A percentile compares a stretch with the other conserved stretches of the same genome.
Evolutionary conservation across 176 grass and related monocot species (phyloP).

Genomic region (Bolboschoenus planiculmis): DNA sequence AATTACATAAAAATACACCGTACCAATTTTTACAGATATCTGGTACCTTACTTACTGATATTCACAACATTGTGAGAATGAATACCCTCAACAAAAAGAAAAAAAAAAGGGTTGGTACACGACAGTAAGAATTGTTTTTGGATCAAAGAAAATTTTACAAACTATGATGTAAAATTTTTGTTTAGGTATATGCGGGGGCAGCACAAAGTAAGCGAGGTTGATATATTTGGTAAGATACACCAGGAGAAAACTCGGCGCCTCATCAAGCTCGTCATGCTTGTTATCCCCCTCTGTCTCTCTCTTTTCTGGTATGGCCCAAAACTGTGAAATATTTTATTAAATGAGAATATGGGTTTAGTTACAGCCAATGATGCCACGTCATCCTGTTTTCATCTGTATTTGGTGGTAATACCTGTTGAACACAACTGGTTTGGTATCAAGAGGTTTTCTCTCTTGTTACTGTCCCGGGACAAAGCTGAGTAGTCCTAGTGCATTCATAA

Average conservation of each 20-base stretch:
- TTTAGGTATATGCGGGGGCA: constrained; percentile 16
- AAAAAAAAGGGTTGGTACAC: background rate
- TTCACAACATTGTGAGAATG: background rate
- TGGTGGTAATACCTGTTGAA: background rate
- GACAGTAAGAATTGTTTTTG: background rate
- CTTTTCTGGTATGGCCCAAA: constrained; percentile 20
- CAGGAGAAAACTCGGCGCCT: constrained; percentile 20
- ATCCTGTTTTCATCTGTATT: background rate
- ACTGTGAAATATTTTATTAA: constrained; percentile 2
- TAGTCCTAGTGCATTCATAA: background rate
- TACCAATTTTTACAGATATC: background rate
- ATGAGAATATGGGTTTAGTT: background rate
- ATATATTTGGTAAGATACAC: constrained; percentile 16
- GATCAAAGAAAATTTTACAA: background rate
- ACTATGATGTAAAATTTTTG: background rate
- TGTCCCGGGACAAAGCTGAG: background rate
- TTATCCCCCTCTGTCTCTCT: constrained; percentile 19
- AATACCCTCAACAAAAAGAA: background rate
- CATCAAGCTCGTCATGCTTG: constrained; percentile 12
- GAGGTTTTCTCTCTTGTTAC: background rate
- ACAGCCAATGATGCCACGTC: background rate
- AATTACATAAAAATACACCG: background rate
- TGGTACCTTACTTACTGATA: background rate
- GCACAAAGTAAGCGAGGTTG: constrained; percentile 13
- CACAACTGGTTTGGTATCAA: background rate